phyloP scores from a whole-genome alignment of 306 rosid genomes.

The Vicia faba region DNA sequence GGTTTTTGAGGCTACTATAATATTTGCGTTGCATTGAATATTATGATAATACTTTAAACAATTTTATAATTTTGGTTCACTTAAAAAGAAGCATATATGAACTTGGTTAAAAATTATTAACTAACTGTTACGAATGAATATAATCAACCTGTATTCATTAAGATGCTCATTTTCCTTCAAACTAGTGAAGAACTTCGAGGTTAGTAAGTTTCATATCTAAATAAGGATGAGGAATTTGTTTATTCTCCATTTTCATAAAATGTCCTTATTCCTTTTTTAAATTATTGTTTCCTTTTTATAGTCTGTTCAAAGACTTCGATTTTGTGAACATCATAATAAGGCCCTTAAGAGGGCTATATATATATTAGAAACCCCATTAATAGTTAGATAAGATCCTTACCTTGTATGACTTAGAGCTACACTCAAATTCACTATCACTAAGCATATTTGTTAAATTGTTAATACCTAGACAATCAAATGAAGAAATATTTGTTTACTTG shows the following conservation, averaged over 20 bases:
- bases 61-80: constrained; percentile 21
- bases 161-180: constrained; percentile 16
- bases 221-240: constrained; percentile 2
- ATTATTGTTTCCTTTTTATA: background rate
- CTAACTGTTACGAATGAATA: background rate
- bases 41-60: background rate
- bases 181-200: constrained; percentile 13
- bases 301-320: background rate
- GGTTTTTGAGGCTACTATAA: background rate
- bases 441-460: background rate
- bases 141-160: constrained; percentile 1
- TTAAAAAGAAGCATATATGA: constrained; percentile 7
- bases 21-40: background rate
- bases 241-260: constrained; percentile 14
- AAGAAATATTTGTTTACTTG: background rate
- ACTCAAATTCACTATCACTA: constrained; percentile 1
- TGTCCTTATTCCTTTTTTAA: constrained; percentile 1
- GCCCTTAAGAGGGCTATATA: background rate
- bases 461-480: background rate
- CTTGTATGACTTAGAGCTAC: constrained; percentile 3
- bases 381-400: background rate
- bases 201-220: background rate
- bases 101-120: constrained; percentile 9
- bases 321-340: background rate
- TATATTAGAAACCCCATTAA: background rate